phyloP scores from a whole-genome alignment of 306 rosid genomes.

The Ziziphus jujuba region DNA sequence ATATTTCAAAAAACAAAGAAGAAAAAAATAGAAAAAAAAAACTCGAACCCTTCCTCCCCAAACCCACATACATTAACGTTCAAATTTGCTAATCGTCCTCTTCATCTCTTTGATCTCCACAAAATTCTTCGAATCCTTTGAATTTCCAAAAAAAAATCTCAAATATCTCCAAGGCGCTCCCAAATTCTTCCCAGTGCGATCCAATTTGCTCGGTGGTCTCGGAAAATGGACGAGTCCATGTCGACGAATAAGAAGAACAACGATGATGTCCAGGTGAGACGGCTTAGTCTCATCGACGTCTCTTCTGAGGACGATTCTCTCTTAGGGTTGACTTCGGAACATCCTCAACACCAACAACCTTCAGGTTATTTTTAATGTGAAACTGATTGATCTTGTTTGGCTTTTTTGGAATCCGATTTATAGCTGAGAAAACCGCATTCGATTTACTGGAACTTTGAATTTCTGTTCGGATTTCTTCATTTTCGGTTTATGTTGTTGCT shows the following conservation, averaged over 20 bases:
- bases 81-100: neutral
- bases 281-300: slow-evolving; percentile 86
- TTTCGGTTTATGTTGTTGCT: neutral
- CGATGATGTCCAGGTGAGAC: slow-evolving; percentile 43
- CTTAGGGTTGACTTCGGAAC: slow-evolving; percentile 38
- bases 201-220: slow-evolving; percentile 14
- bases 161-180: neutral
- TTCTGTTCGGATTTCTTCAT: neutral
- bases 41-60: neutral
- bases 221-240: slow-evolving; percentile 31
- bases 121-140: neutral
- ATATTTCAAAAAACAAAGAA: no score
- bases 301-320: slow-evolving; percentile 93
- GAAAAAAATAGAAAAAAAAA: no score
- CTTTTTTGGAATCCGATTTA: neutral
- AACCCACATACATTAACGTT: neutral
- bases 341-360: slow-evolving; percentile 7
- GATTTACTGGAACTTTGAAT: no score
- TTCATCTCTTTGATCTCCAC: neutral
- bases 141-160: neutral
- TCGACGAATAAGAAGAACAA: slow-evolving; percentile 9
- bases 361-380: slow-evolving; percentile 35
- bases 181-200: neutral
- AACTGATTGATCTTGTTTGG: neutral
- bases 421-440: no score